These are phyloP conservation scores for Phyllosticta citriasiana DNA, from an alignment of 2,329 filamentous ascomycete species.

Conservation along the genomic window DNA sequence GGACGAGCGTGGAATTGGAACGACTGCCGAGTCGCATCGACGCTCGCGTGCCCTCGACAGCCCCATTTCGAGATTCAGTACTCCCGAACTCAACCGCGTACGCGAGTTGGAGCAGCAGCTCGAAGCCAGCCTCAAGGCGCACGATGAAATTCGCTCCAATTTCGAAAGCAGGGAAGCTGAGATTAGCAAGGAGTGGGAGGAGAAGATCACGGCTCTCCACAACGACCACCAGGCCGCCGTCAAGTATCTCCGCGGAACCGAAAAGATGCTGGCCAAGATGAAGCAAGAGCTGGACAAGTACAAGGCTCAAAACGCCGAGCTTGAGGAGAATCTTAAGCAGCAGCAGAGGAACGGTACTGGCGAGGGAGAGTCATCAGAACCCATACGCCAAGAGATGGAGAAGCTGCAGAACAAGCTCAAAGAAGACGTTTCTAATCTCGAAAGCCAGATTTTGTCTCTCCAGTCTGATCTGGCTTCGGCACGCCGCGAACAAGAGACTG, in stretches of 20 bases:
- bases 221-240: conserved; percentile 97
- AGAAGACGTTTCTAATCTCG: conserved; percentile 55
- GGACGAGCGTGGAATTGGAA: conserved; percentile 65
- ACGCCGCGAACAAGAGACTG: conserved; percentile 58
- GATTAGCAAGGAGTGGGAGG: conserved; percentile 79
- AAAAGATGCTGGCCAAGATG: conserved; percentile 98
- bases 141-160: conserved; percentile 72
- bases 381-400: conserved; percentile 59
- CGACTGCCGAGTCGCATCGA: conserved; percentile 58
- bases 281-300: conserved; percentile 93
- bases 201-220: conserved; percentile 87
- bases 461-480: conserved; percentile 58
- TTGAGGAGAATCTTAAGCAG: conserved; percentile 72
- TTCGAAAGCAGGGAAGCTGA: conserved; percentile 76
- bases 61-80: conserved; percentile 62
- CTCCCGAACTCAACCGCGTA: conserved; percentile 68
- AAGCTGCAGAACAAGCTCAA: conserved; percentile 60
- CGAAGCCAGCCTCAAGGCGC: conserved; percentile 61
- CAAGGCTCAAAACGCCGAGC: conserved; percentile 72
- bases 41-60: conserved; percentile 64
- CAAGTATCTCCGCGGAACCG: conserved; percentile 95
- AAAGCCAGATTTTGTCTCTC: conserved; percentile 59
- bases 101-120: conserved; percentile 85
- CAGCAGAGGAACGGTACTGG: conserved; percentile 23
- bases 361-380: conserved; percentile 36